Percentiles rank a stretch among this genome's conserved stretches.
phyloP scores from a whole-genome alignment of 192 early-diverging fungal species.

The Podila verticillata region DNA sequence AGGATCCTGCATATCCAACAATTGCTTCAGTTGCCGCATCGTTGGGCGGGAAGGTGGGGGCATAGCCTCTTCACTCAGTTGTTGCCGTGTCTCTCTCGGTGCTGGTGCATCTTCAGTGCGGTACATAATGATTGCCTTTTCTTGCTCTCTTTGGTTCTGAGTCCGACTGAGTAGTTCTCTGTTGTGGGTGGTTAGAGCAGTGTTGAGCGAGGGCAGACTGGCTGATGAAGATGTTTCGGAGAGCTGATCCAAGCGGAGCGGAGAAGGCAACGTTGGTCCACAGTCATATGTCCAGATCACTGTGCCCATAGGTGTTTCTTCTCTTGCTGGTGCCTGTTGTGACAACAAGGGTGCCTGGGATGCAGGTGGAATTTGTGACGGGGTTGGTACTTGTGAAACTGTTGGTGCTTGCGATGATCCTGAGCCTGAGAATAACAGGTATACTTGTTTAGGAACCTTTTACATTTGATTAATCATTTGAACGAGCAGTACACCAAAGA shows the following conservation, averaged over 20 bases:
- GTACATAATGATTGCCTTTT: no score
- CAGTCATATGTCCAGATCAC: slow-evolving; percentile 41
- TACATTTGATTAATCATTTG: no score
- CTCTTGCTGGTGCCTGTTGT: neutral
- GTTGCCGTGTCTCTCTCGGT: neutral
- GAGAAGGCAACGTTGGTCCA: slow-evolving; percentile 26
- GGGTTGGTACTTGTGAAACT: neutral
- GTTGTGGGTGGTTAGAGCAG: neutral
- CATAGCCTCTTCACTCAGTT: neutral
- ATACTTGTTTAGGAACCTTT: no score
- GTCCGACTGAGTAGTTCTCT: neutral
- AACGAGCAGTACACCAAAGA: neutral
- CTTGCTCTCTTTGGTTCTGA: neutral
- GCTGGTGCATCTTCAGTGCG: neutral
- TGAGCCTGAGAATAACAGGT: neutral
- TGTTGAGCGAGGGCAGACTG: slow-evolving; percentile 7
- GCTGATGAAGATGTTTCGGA: neutral
- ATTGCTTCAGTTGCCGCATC: slow-evolving; percentile 1
- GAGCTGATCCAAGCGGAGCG: neutral
- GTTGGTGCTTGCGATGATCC: neutral
- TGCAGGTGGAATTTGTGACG: neutral
- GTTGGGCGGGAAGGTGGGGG: neutral
- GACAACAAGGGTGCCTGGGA: neutral
- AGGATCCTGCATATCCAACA: neutral
- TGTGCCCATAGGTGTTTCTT: slow-evolving; percentile 30